Evolutionary conservation across 805 yeast species (phyloP).

Genomic region (Wickerhamomyces queroliae): DNA sequence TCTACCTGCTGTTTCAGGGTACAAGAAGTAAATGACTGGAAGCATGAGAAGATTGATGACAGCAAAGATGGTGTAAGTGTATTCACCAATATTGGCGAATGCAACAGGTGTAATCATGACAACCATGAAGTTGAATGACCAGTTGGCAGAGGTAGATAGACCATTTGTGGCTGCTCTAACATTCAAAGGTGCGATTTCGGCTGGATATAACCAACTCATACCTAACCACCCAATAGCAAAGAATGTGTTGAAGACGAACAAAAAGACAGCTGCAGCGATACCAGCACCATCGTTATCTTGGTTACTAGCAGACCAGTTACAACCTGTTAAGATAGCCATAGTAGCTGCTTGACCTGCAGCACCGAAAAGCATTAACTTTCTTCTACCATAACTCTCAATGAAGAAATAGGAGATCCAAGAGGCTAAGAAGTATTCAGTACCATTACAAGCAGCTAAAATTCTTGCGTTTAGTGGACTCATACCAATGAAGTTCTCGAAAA

Average conservation of each 20-base stretch:
- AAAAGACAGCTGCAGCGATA: constrained; percentile 62
- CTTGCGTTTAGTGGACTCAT: neutral
- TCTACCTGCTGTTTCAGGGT: constrained; percentile 34
- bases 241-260: constrained; percentile 38
- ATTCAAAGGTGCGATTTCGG: constrained; percentile 55
- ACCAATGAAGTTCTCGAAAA: neutral
- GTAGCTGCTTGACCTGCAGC: constrained; percentile 44
- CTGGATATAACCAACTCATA: constrained; percentile 60
- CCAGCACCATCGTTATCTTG: constrained; percentile 32
- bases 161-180: constrained; percentile 58
- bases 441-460: constrained; percentile 1
- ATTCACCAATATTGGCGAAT: neutral
- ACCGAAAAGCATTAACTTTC: constrained; percentile 41
- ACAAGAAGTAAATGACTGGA: constrained; percentile 23
- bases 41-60: constrained; percentile 24
- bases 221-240: constrained; percentile 52
- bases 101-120: constrained; percentile 60
- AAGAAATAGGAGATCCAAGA: constrained; percentile 32
- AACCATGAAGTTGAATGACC: constrained; percentile 59
- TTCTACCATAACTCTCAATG: constrained; percentile 49
- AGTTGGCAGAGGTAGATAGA: constrained; percentile 58
- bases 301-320: constrained; percentile 41
- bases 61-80: constrained; percentile 26
- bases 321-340: constrained; percentile 30
- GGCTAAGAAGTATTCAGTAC: neutral